Conservation (phyloP, 805 yeast species). For the Pichia phayaonensis region DNA sequence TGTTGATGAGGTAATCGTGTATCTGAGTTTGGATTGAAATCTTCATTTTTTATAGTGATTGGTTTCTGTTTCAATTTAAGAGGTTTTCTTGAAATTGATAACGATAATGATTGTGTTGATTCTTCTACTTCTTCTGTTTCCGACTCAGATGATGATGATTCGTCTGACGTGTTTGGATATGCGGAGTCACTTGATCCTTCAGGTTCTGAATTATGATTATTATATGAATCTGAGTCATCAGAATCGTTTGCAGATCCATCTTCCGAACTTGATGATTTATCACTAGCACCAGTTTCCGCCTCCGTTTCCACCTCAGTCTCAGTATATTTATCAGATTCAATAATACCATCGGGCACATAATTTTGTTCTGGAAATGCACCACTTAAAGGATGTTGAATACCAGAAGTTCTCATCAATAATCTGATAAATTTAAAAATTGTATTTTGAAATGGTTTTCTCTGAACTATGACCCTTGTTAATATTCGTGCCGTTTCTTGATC, state of each 20-base stretch:
- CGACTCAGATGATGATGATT: background rate
- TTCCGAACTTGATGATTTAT: background rate
- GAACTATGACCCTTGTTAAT: background rate
- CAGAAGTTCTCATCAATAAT: constrained; percentile 8
- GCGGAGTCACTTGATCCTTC: background rate
- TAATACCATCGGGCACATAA: constrained; percentile 6
- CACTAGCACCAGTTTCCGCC: background rate
- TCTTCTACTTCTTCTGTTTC: background rate
- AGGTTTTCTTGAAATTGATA: background rate
- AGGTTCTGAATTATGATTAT: background rate
- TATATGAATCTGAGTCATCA: background rate
- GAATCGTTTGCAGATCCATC: background rate
- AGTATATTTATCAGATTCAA: background rate
- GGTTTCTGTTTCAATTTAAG: background rate
- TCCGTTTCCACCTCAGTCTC: background rate
- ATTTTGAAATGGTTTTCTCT: constrained; percentile 1
- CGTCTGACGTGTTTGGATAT: background rate
- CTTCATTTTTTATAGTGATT: constrained; percentile 1
- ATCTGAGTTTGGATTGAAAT: constrained; percentile 1
- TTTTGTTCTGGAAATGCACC: constrained; percentile 9
- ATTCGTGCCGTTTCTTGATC: background rate
- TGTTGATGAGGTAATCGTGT: constrained; percentile 5
- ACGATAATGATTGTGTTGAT: too few species aligned
- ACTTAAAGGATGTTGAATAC: constrained; percentile 5
- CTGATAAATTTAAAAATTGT: constrained; percentile 4